Conservation (phyloP, 257 asterid species). For the Solanum virginianum region DNA sequence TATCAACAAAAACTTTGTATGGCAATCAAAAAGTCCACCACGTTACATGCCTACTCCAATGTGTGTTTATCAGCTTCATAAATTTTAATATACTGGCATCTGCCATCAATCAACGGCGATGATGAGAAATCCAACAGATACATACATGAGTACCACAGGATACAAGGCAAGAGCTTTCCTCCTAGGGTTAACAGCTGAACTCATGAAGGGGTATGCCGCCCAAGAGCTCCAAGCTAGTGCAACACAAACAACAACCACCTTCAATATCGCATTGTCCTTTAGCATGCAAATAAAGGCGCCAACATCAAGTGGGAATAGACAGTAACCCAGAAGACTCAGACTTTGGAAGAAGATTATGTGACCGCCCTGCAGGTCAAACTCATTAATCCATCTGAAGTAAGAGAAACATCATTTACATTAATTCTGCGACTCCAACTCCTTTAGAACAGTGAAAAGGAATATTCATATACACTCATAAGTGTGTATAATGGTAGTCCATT, state of each 20-base stretch:
- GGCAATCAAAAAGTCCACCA: background rate
- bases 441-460: background rate
- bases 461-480: background rate
- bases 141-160: slow-evolving; percentile 83
- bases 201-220: slow-evolving; percentile 99
- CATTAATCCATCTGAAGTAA: background rate
- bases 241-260: slow-evolving; percentile 63
- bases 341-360: slow-evolving; percentile 98
- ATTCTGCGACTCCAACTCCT: background rate
- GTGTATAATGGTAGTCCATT: background rate
- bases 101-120: slow-evolving; percentile 61
- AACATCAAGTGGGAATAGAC: slow-evolving; percentile 74
- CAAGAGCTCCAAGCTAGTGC: slow-evolving; percentile 95
- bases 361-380: slow-evolving; percentile 51
- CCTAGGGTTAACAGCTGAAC: slow-evolving; percentile 70
- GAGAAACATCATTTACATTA: background rate
- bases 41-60: background rate
- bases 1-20: background rate
- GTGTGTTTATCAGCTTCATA: background rate
- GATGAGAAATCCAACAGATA: slow-evolving; percentile 80
- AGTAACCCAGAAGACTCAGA: slow-evolving; percentile 85
- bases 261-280: slow-evolving; percentile 58
- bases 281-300: slow-evolving; percentile 88
- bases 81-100: background rate
- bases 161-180: slow-evolving; percentile 94